Percentiles rank a stretch among this genome's conserved stretches.
phyloP scores from a whole-genome alignment of 1,139 yeast genomes.

The Sugiyamaella novakii region DNA sequence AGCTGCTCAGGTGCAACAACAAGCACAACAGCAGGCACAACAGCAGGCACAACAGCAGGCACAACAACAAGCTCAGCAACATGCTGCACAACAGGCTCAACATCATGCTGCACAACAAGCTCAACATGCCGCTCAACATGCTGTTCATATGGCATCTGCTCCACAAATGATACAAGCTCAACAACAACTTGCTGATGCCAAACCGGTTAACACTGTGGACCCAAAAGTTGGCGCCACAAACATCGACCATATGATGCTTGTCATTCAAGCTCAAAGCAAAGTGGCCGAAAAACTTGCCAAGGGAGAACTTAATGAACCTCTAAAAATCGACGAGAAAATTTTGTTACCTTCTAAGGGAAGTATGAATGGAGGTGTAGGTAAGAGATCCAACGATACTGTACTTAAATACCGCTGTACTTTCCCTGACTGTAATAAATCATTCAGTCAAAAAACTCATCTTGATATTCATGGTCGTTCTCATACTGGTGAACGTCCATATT shows the following conservation, averaged over 20 bases:
- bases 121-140: constrained; percentile 21
- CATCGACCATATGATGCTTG: constrained; percentile 86
- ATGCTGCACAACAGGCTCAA: constrained; percentile 22
- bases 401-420: constrained; percentile 64
- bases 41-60: constrained; percentile 19
- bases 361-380: constrained; percentile 82
- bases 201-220: constrained; percentile 54
- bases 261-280: constrained; percentile 82
- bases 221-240: constrained; percentile 83
- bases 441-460: constrained; percentile 90
- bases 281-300: constrained; percentile 48
- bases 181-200: constrained; percentile 19
- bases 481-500: constrained; percentile 69
- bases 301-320: constrained; percentile 35
- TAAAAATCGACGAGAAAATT: constrained; percentile 37
- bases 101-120: constrained; percentile 19
- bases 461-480: constrained; percentile 85
- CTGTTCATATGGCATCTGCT: constrained; percentile 1
- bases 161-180: constrained; percentile 15
- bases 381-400: constrained; percentile 49
- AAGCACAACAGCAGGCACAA: constrained; percentile 19
- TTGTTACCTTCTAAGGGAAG: constrained; percentile 65
- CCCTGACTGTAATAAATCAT: constrained; percentile 66
- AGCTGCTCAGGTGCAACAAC: constrained; percentile 16
- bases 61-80: constrained; percentile 20